Base-by-base conservation (phyloP, 371 early-diverging fungal species). In the Apophysomyces elegans region DNA sequence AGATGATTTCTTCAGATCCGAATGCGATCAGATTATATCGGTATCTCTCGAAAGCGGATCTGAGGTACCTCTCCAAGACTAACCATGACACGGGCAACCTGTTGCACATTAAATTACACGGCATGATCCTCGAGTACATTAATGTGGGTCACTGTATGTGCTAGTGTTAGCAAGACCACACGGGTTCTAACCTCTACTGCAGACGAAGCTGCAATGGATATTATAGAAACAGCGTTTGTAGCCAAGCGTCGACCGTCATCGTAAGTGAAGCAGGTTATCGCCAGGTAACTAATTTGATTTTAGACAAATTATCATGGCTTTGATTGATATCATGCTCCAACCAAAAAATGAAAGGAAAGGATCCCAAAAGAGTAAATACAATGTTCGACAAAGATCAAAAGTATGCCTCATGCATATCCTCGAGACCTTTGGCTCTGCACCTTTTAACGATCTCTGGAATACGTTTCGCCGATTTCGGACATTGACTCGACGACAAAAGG, bases 131-230 rank as follows among this genome's bases (percentile, higher is more conserved):
- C 37, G 36, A 68, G 37, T 62, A 68, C 18, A 64, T 68, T 35
- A 60, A 41, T 18, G 59, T 57, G 16, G 68, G 60, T 8, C 58
- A 68, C 21, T 60, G 68, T 68, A 64, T 63, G 68, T 43, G 16
- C 21, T 41, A 41, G 2, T 11, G 8, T 41, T 11, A 13, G 41
- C 13, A 13, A 11, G 8, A 8, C 5, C 11, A 8, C 41, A 11
- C 11, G 5, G 13, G 41, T 8, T 41, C 41, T 41, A 13, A 41
- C 13, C 8, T 13, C 5, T 26, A 26, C 9, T 21, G 2, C 58
- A 69, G 69, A 64, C 56, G 65, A 69, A 32, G 70, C 70, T 14
- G 70, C 70, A 12, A 18, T 70, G 60, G 70, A 70, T 54, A 50
- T 70, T 13, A 44, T 70, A 7, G 58, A 64, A 41, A 21, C 21